phyloP scores from a whole-genome alignment of 2,329 filamentous ascomycete genomes.

The Microsporum audouinii region DNA sequence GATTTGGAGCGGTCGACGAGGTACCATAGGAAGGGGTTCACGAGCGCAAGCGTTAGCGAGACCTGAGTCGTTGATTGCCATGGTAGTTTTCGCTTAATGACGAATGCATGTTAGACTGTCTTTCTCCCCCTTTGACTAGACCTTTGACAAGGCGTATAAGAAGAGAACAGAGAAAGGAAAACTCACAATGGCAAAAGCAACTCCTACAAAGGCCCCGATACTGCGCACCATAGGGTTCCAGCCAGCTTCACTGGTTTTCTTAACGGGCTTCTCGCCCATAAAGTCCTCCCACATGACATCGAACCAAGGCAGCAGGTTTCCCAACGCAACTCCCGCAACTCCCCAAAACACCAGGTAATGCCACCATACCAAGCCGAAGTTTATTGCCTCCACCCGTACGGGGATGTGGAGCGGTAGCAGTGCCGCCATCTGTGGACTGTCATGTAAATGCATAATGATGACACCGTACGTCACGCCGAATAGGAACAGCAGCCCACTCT shows the following conservation, averaged over 20 bases:
- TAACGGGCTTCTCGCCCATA: constrained; percentile 27
- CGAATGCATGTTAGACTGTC: constrained; percentile 1
- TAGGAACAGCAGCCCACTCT: constrained; percentile 57
- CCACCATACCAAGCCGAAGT: constrained; percentile 41
- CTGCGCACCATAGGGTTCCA: constrained; percentile 65
- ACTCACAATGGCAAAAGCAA: constrained; percentile 73
- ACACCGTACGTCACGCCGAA: constrained; percentile 76
- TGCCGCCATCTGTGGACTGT: constrained; percentile 46
- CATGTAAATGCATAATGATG: constrained; percentile 68
- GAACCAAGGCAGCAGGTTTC: constrained; percentile 71
- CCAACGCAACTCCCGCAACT: constrained; percentile 61
- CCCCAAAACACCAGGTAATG: constrained; percentile 74
- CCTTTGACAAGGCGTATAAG: background rate
- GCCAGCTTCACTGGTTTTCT: constrained; percentile 11
- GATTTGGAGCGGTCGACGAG: constrained; percentile 80
- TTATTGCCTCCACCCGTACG: constrained; percentile 48
- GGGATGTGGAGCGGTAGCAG: constrained; percentile 24
- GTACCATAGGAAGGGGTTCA: constrained; percentile 92
- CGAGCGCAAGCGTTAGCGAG: constrained; percentile 75
- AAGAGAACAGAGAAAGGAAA: background rate
- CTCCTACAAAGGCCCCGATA: constrained; percentile 59
- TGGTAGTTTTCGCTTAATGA: constrained; percentile 62
- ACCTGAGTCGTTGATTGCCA: constrained; percentile 95
- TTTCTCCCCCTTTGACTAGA: no score
- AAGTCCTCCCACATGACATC: constrained; percentile 61